These are phyloP conservation scores for Eragrostis tef DNA, from an alignment of 202 grass and related monocot species.

Conservation along the genomic window DNA sequence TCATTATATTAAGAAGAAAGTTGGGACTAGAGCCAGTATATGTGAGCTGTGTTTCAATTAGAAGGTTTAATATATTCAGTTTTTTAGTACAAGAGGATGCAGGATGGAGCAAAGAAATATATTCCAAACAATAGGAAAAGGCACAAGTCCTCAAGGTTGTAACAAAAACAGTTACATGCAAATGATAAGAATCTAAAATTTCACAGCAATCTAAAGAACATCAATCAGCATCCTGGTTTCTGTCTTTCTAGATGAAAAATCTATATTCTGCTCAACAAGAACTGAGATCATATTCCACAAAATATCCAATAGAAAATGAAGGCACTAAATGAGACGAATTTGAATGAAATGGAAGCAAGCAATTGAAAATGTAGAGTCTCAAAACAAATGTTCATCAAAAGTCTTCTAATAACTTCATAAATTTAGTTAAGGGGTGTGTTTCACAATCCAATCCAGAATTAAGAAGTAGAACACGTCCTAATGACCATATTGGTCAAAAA, in stretches of 20 bases:
- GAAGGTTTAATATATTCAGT: constrained; percentile 12
- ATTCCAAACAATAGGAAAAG: constrained; percentile 4
- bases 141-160: background rate
- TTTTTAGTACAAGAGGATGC: constrained; percentile 9
- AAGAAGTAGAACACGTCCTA: background rate
- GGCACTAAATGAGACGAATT: no score
- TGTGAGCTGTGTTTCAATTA: background rate
- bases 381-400: background rate
- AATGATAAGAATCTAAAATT: background rate
- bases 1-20: no score
- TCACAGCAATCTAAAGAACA: background rate
- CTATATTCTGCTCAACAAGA: background rate
- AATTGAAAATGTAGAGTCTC: constrained; percentile 3
- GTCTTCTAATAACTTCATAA: background rate
- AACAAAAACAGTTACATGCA: background rate
- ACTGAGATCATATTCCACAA: constrained; percentile 7
- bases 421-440: background rate
- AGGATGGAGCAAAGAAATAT: background rate
- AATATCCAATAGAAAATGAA: background rate
- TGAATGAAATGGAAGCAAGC: background rate
- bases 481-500: constrained; percentile 16
- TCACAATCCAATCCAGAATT: constrained; percentile 6
- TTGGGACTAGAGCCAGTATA: background rate
- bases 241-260: background rate
- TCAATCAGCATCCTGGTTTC: background rate